Conservation (phyloP, 768 basidiomycete genomes). For the Mycena rosella region DNA sequence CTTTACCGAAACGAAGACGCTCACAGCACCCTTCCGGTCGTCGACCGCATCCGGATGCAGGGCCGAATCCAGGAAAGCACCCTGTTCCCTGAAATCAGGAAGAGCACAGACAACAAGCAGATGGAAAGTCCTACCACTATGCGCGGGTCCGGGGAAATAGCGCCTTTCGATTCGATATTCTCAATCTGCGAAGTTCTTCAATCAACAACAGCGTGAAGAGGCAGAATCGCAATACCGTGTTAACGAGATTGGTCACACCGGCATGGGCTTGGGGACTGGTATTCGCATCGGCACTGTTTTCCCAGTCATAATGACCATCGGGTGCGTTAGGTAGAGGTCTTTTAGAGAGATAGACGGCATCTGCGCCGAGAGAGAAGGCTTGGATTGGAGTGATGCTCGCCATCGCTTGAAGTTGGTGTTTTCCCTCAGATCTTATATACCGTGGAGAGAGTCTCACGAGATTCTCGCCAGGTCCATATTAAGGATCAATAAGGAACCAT, state of each 20-base stretch:
- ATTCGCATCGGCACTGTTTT: constrained; percentile 48
- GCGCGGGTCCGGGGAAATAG: constrained; percentile 39
- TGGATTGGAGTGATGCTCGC: constrained; percentile 40
- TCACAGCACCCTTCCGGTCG: constrained; percentile 54
- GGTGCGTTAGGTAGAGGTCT: constrained; percentile 55
- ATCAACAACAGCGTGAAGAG: neutral
- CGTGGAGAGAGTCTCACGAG: neutral
- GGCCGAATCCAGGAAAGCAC: constrained; percentile 46
- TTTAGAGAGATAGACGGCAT: constrained; percentile 50
- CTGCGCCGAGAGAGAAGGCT: constrained; percentile 46
- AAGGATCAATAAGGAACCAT: too few relatives aligned
- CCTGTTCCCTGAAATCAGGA: constrained; percentile 35
- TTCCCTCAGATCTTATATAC: constrained; percentile 6
- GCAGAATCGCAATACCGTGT: constrained; percentile 30
- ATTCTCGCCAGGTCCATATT: neutral
- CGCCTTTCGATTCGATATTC: constrained; percentile 40
- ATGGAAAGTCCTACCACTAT: constrained; percentile 40
- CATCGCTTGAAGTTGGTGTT: constrained; percentile 4
- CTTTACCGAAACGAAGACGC: constrained; percentile 11
- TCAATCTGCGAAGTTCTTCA: constrained; percentile 31
- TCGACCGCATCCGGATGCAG: constrained; percentile 54
- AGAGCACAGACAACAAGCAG: neutral
- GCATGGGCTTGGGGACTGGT: constrained; percentile 49
- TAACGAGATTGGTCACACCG: constrained; percentile 48
- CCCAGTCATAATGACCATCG: constrained; percentile 60